Evolutionary conservation across 176 grass and related monocot species (phyloP).

Genomic region (Microstegium vimineum): DNA sequence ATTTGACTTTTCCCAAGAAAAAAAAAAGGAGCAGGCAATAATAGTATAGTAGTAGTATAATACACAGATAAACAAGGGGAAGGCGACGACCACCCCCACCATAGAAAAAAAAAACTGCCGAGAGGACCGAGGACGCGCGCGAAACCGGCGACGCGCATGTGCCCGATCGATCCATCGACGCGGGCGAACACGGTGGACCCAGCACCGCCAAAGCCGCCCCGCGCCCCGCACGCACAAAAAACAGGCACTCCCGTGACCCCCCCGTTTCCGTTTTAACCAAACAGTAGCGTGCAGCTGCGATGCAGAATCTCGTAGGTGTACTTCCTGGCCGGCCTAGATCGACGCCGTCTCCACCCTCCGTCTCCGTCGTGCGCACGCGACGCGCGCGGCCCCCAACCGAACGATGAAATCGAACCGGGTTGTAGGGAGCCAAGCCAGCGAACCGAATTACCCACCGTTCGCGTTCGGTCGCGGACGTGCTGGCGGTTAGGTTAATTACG

Average conservation of each 20-base stretch:
- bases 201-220: background rate
- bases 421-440: background rate
- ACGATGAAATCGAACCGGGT: too few relatives aligned
- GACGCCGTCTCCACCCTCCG: background rate
- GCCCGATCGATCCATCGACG: background rate
- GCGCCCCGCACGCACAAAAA: background rate
- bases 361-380: background rate
- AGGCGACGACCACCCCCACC: background rate
- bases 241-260: background rate
- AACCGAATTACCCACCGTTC: background rate
- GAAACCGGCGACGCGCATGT: conserved; percentile 5
- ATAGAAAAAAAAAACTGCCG: background rate
- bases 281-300: background rate
- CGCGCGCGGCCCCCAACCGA: background rate
- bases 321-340: background rate
- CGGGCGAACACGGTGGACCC: background rate
- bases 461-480: background rate
- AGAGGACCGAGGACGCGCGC: background rate
- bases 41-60: too few relatives aligned
- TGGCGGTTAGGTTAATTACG: background rate
- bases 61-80: background rate
- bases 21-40: background rate
- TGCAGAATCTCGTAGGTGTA: background rate
- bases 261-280: background rate
- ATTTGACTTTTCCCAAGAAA: background rate